phyloP scores from a whole-genome alignment of 2,329 filamentous ascomycete genomes.

The Aureobasidium sp. region DNA sequence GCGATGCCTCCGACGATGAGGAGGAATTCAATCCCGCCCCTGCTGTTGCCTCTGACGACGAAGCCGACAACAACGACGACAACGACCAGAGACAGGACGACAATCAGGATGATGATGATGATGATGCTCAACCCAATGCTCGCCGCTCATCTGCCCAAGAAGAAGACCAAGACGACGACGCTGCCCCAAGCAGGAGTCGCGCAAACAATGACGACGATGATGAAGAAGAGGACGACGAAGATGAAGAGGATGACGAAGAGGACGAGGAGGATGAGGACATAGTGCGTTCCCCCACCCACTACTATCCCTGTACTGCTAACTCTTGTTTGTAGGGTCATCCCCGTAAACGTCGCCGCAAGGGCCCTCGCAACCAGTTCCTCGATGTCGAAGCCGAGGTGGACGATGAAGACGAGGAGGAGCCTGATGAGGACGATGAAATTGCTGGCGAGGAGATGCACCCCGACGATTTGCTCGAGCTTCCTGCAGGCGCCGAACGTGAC shows the following conservation, averaged over 20 bases:
- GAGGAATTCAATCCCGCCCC: constrained; percentile 85
- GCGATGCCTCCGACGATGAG: constrained; percentile 49
- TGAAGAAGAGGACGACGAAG: constrained; percentile 52
- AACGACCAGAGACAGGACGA: constrained; percentile 25
- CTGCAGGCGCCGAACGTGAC: constrained; percentile 69
- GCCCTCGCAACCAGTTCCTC: constrained; percentile 76
- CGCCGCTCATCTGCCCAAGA: constrained; percentile 8
- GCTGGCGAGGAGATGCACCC: constrained; percentile 81
- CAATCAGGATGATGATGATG: constrained; percentile 27
- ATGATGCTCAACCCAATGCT: constrained; percentile 19
- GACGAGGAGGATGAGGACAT: constrained; percentile 29
- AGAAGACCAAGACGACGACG: constrained; percentile 37
- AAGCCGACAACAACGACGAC: constrained; percentile 35
- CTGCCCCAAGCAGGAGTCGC: constrained; percentile 23
- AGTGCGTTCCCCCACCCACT: constrained; percentile 20
- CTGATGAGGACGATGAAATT: constrained; percentile 83
- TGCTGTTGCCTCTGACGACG: constrained; percentile 64
- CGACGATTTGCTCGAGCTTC: constrained; percentile 73
- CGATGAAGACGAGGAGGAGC: constrained; percentile 78
- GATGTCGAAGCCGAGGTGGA: constrained; percentile 98
- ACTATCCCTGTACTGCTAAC: constrained; percentile 1
- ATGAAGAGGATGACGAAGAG: constrained; percentile 55
- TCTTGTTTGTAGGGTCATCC: constrained; percentile 50
- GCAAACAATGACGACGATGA: constrained; percentile 54
- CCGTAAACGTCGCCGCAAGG: constrained; percentile 68